Percentiles rank a stretch among this genome's conserved stretches.
Evolutionary conservation across 208 protist species (phyloP).

Genomic region (Trichomonas vaginalis): DNA sequence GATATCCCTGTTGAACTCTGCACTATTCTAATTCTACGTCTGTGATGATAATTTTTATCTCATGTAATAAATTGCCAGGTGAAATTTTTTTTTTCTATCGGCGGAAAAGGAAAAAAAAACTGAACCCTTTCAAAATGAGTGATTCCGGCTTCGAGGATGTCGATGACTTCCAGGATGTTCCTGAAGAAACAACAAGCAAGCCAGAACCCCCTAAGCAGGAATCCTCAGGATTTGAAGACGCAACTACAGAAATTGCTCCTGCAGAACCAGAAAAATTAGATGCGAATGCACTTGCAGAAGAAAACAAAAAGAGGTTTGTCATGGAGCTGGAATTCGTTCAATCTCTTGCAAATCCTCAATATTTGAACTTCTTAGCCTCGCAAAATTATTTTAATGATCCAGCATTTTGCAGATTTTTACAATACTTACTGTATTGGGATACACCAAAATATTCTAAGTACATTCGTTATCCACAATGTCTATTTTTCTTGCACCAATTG

Average conservation of each 20-base stretch:
- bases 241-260: neutral
- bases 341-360: constrained; percentile 22
- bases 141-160: too few species aligned
- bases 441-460: constrained; percentile 19
- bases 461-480: constrained; percentile 17
- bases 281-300: neutral
- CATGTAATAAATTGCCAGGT: too few species aligned
- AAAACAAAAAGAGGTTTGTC: neutral
- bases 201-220: too few species aligned
- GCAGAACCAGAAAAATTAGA: neutral
- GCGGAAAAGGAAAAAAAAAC: too few species aligned
- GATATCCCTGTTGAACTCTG: too few species aligned
- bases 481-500: neutral
- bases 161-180: too few species aligned
- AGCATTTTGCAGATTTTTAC: constrained; percentile 8
- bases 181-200: too few species aligned
- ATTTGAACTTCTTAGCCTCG: neutral
- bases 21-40: too few species aligned
- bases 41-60: too few species aligned
- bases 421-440: constrained; percentile 21
- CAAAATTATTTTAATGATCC: constrained; percentile 18
- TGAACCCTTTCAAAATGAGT: too few species aligned
- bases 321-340: constrained; percentile 23
- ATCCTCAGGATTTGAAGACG: neutral
- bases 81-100: too few species aligned